Evolutionary conservation across 148 eudicot species (phyloP).

Genomic region (Nepenthes gracilis): DNA sequence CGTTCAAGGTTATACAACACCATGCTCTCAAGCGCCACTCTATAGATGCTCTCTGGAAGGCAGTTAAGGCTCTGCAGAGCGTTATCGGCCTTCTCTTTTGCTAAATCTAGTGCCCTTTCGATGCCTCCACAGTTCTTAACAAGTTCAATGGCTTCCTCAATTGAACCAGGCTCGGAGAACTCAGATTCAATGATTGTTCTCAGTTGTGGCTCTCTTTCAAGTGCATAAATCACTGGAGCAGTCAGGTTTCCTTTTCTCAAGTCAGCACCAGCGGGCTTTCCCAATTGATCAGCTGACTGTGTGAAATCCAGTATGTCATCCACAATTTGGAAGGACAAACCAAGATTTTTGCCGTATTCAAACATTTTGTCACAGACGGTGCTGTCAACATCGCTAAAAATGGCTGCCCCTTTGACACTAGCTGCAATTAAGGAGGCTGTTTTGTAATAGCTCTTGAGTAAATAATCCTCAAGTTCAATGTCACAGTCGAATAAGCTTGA

Average conservation of each 20-base stretch:
- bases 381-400: slow-evolving; percentile 63
- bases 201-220: slow-evolving; percentile 49
- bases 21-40: slow-evolving; percentile 59
- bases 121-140: slow-evolving; percentile 68
- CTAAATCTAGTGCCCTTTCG: slow-evolving; percentile 59
- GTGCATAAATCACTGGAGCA: slow-evolving; percentile 78
- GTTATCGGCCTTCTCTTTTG: slow-evolving; percentile 54
- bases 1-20: slow-evolving; percentile 78
- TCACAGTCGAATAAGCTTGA: slow-evolving; percentile 82
- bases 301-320: slow-evolving; percentile 91
- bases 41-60: slow-evolving; percentile 49
- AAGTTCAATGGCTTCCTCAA: slow-evolving; percentile 61
- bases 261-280: slow-evolving; percentile 89
- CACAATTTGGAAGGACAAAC: slow-evolving; percentile 87
- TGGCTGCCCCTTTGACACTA: slow-evolving; percentile 84
- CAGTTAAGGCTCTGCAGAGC: slow-evolving; percentile 57
- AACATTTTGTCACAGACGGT: slow-evolving; percentile 58
- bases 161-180: slow-evolving; percentile 65
- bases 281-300: slow-evolving; percentile 82
- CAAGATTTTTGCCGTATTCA: slow-evolving; percentile 79
- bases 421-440: slow-evolving; percentile 94
- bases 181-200: slow-evolving; percentile 80
- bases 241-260: slow-evolving; percentile 80
- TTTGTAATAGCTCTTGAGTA: slow-evolving; percentile 86
- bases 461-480: slow-evolving; percentile 62